Percentiles rank a stretch among this genome's conserved stretches.
Conservation (phyloP, 495 filamentous ascomycete genomes). For the Apiosordaria backusii region DNA sequence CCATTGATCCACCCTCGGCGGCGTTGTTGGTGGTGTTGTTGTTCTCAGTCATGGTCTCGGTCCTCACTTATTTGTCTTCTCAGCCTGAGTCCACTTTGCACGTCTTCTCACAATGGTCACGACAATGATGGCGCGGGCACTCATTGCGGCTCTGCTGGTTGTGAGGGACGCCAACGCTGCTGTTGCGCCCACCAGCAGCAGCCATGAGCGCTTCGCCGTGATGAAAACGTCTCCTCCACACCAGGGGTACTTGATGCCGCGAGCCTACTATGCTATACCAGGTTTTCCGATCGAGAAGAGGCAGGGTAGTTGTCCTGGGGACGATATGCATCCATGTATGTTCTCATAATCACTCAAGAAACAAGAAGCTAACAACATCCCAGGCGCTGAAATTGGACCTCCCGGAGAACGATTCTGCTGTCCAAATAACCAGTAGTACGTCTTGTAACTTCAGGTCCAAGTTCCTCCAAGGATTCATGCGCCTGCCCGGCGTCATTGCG, state of each 20-base stretch:
- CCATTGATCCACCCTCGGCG: not conserved
- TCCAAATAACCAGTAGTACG: not conserved
- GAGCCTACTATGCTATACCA: not conserved
- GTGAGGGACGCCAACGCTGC: not conserved
- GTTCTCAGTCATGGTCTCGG: not conserved
- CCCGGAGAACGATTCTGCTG: not conserved
- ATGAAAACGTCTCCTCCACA: not conserved
- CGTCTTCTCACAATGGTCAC: not conserved
- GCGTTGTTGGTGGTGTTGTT: not conserved
- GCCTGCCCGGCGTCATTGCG: not conserved
- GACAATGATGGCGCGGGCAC: not conserved
- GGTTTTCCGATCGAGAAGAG: not conserved
- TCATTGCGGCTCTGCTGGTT: not conserved
- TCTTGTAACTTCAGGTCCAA: not conserved
- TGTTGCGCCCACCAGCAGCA: not conserved
- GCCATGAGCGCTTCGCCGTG: not conserved
- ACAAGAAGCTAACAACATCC: not conserved
- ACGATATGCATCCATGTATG: conserved; percentile 2
- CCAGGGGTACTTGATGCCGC: not conserved
- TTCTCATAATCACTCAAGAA: not conserved
- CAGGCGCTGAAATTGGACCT: not conserved
- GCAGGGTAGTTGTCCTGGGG: not conserved
- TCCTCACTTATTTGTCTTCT: not conserved
- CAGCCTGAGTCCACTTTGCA: not conserved
- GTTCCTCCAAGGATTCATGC: not conserved